These are phyloP conservation scores for Phialophora verrucosa DNA, from an alignment of 2,329 filamentous ascomycete species.

Conservation along the genomic window DNA sequence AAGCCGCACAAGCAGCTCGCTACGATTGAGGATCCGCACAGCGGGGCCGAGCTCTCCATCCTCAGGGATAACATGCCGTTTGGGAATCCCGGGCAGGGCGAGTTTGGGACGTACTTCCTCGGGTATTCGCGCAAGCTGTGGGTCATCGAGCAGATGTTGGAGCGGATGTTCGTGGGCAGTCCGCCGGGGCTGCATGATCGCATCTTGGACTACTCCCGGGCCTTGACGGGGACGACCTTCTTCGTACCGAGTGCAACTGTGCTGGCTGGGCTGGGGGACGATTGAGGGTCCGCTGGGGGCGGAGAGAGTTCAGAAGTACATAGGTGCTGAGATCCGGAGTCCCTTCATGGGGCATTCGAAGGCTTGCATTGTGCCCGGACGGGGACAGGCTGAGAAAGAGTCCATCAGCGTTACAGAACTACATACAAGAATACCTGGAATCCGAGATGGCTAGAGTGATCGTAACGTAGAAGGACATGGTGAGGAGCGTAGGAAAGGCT, in stretches of 20 bases:
- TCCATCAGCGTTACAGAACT: neutral
- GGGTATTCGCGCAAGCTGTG: conserved; percentile 60
- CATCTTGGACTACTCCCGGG: conserved; percentile 60
- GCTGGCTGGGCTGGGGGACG: conserved; percentile 42
- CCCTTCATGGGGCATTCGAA: neutral
- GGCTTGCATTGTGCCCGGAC: neutral
- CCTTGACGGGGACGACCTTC: conserved; percentile 60
- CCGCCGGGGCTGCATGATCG: conserved; percentile 62
- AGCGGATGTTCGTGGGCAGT: conserved; percentile 63
- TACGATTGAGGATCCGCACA: conserved; percentile 57
- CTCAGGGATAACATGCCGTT: conserved; percentile 68
- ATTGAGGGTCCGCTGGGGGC: neutral
- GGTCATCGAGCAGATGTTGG: conserved; percentile 65
- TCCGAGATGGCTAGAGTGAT: neutral
- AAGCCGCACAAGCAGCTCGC: conserved; percentile 62
- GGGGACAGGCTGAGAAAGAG: neutral
- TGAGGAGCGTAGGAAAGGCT: neutral
- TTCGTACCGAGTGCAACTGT: conserved; percentile 57
- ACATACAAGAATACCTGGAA: neutral
- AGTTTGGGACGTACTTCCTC: conserved; percentile 66
- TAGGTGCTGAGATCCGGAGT: neutral
- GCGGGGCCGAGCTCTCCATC: conserved; percentile 59
- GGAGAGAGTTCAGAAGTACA: too few species aligned
- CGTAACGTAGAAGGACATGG: neutral
- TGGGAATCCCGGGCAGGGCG: conserved; percentile 56